Percentiles rank a stretch among this genome's conserved stretches.
These are phyloP conservation scores for Caloboletus firmus DNA, from an alignment of 1,284 basidiomycete species.

Conservation along the genomic window DNA sequence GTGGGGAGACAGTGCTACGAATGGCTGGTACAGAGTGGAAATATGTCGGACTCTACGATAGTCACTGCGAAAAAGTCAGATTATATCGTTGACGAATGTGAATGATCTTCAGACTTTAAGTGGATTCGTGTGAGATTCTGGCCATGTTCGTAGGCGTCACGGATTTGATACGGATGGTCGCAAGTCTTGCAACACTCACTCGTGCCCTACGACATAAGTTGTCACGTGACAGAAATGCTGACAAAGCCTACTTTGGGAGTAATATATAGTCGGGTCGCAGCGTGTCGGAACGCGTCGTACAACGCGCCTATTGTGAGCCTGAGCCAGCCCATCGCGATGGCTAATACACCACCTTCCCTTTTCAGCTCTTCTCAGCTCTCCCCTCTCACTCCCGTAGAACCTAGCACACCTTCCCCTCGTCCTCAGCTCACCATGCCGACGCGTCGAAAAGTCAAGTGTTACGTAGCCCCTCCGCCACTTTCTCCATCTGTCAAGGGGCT, in stretches of 20 bases:
- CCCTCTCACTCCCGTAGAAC: constrained; percentile 17
- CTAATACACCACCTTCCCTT: constrained; percentile 15
- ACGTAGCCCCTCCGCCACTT: constrained; percentile 35
- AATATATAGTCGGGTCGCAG: too few species aligned
- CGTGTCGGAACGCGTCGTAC: constrained; percentile 7
- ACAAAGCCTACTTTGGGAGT: constrained; percentile 7
- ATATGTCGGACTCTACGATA: too few species aligned
- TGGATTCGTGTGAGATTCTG: too few species aligned
- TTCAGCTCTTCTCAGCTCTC: constrained; percentile 19
- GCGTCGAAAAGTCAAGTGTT: constrained; percentile 19
- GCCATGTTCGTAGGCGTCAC: too few species aligned
- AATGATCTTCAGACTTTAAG: too few species aligned
- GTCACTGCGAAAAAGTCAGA: too few species aligned
- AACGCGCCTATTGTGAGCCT: constrained; percentile 6
- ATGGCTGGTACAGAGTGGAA: constrained; percentile 37
- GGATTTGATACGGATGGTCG: too few species aligned
- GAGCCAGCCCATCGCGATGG: constrained; percentile 14
- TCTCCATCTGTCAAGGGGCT: constrained; percentile 38
- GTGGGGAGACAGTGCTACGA: constrained; percentile 48
- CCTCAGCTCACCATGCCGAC: constrained; percentile 11
- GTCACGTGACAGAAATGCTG: constrained; percentile 19
- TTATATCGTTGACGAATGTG: too few species aligned
- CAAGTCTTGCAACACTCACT: too few species aligned
- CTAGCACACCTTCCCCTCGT: constrained; percentile 3
- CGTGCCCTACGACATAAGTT: too few species aligned